Evolutionary conservation across 192 early-diverging fungal species (phyloP).

Genomic region (Podila epicladia): DNA sequence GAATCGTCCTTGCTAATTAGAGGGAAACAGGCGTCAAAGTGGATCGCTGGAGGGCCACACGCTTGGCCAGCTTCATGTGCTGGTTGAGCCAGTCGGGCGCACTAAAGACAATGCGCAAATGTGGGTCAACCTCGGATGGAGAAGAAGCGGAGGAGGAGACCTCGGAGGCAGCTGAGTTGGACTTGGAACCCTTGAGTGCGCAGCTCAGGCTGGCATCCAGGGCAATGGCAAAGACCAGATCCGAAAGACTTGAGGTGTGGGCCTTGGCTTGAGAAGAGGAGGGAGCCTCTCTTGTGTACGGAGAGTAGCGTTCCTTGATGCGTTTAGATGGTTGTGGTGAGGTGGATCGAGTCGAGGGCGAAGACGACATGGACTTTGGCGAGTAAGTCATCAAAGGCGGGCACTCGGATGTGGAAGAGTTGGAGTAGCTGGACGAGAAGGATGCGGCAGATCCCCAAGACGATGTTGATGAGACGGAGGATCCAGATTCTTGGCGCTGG

Average conservation of each 20-base stretch:
- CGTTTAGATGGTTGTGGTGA: not conserved
- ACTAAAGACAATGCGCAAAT: not conserved
- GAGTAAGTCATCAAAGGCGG: not conserved
- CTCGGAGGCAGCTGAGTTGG: not conserved
- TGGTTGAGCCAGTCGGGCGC: constrained; percentile 6
- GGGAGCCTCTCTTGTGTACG: not conserved
- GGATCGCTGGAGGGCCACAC: not conserved
- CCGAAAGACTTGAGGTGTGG: not conserved
- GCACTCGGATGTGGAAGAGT: constrained; percentile 2
- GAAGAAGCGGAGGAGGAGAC: not conserved
- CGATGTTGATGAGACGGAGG: constrained; percentile 1
- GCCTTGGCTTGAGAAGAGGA: not conserved
- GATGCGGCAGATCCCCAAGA: not conserved
- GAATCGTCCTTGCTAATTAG: not conserved
- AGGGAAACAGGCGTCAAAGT: not conserved
- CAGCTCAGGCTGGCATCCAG: constrained; percentile 1
- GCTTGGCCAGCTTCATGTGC: not conserved
- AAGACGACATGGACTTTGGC: not conserved
- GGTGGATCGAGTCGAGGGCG: not conserved
- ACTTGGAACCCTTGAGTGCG: not conserved
- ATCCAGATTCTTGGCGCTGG: constrained; percentile 6
- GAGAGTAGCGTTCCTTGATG: not conserved
- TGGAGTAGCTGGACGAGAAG: not conserved
- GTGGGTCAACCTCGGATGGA: not conserved
- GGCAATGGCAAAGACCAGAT: constrained; percentile 2